Percentiles rank a stretch among this genome's conserved stretches.
Evolutionary conservation across 2,329 filamentous ascomycete genomes (phyloP).

Genomic region (Lachnellula hyalina): DNA sequence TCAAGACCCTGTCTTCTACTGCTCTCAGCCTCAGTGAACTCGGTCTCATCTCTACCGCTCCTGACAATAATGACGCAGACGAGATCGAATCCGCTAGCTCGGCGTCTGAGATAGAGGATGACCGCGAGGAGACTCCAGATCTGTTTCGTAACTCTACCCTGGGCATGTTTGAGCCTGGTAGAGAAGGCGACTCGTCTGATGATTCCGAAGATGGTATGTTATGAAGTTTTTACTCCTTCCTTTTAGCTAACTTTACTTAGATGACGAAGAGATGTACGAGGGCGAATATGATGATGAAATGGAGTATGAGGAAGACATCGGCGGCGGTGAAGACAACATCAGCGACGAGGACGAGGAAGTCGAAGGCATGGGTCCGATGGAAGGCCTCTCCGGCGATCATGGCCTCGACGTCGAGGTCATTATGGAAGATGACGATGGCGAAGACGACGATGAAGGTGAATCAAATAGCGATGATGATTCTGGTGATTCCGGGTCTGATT

Average conservation of each 20-base stretch:
- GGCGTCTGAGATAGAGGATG: conserved; percentile 79
- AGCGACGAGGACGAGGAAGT: conserved; percentile 84
- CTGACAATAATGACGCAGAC: conserved; percentile 71
- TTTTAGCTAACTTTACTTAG: conserved; percentile 31
- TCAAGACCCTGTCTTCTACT: conserved; percentile 81
- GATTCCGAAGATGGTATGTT: conserved; percentile 52
- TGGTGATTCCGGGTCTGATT: conserved; percentile 51
- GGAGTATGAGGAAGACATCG: conserved; percentile 81
- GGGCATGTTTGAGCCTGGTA: conserved; percentile 84
- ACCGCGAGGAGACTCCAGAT: conserved; percentile 91
- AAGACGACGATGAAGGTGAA: conserved; percentile 52
- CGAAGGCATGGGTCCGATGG: conserved; percentile 78
- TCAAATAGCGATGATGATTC: conserved; percentile 54
- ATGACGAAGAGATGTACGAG: conserved; percentile 89
- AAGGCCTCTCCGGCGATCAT: conserved; percentile 61
- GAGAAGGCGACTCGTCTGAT: conserved; percentile 76
- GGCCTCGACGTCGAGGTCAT: conserved; percentile 65
- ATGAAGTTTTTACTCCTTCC: not conserved
- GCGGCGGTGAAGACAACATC: conserved; percentile 78
- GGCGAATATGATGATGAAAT: conserved; percentile 86
- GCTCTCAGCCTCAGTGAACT: conserved; percentile 77
- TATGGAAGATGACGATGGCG: conserved; percentile 68
- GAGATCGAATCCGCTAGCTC: conserved; percentile 85
- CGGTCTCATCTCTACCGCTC: conserved; percentile 57
- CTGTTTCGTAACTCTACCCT: conserved; percentile 94